A percentile compares a stretch with the other conserved stretches of the same genome.
phyloP scores from a whole-genome alignment of 345 rosid genomes.

The Crucihimalaya himalaica region DNA sequence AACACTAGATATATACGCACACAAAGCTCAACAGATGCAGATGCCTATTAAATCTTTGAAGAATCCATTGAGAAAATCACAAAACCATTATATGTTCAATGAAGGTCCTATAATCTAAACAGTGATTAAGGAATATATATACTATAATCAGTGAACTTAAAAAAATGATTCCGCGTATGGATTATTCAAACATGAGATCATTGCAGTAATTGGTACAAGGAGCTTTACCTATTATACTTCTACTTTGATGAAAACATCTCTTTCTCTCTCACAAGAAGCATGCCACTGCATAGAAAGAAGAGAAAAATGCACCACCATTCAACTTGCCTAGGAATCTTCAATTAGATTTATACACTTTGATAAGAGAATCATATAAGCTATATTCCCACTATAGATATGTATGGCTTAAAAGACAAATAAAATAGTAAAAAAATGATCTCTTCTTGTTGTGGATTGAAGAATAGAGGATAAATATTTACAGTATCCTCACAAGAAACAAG shows the following conservation, averaged over 20 bases:
- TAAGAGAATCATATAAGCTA: constrained; percentile 41
- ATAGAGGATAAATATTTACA: constrained; percentile 19
- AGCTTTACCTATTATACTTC: constrained; percentile 42
- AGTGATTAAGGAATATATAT: constrained; percentile 17
- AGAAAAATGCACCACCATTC: constrained; percentile 43
- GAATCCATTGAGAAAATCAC: constrained; percentile 23
- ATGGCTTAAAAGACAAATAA: constrained; percentile 31
- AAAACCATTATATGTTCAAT: background rate
- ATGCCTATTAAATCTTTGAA: constrained; percentile 26
- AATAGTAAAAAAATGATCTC: constrained; percentile 1
- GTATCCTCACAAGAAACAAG: constrained; percentile 40
- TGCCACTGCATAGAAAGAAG: constrained; percentile 48
- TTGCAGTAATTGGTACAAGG: constrained; percentile 40
- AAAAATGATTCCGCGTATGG: constrained; percentile 29
- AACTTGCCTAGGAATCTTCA: constrained; percentile 44
- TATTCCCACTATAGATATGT: constrained; percentile 39
- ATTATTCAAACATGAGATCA: constrained; percentile 39
- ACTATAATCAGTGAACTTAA: constrained; percentile 7
- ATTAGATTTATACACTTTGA: constrained; percentile 32
- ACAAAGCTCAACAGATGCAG: constrained; percentile 30
- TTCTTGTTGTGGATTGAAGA: constrained; percentile 15
- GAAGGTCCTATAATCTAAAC: constrained; percentile 23
- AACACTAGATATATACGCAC: constrained; percentile 27
- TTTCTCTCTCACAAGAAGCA: constrained; percentile 35
- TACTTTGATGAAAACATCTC: constrained; percentile 38